These are phyloP conservation scores for Passiflora organensis DNA, from an alignment of 345 rosid species.

Conservation along the genomic window DNA sequence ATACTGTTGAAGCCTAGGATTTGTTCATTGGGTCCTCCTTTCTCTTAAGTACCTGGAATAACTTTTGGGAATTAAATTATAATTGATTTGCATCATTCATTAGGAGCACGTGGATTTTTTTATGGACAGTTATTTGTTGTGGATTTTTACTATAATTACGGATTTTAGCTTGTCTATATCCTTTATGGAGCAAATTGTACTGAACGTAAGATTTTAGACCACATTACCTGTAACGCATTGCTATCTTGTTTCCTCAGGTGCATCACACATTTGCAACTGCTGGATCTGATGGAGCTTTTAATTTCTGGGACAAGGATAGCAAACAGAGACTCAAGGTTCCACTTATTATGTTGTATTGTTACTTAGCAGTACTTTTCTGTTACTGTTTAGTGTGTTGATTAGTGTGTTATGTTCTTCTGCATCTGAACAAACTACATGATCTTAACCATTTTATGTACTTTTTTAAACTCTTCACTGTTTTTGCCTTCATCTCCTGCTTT, in stretches of 20 bases:
- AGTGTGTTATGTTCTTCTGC: not conserved
- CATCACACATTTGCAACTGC: conserved; percentile 98
- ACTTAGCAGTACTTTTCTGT: not conserved
- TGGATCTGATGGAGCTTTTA: conserved; percentile 95
- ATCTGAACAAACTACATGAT: not conserved
- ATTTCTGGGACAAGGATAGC: conserved; percentile 99
- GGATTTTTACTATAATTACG: too few relatives aligned
- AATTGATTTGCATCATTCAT: too few relatives aligned
- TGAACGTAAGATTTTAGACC: too few relatives aligned
- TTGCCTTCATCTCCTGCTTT: not conserved
- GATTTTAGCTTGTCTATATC: too few relatives aligned
- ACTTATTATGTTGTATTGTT: too few relatives aligned
- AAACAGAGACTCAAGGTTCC: conserved; percentile 98
- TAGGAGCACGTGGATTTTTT: too few relatives aligned
- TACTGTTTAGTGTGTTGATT: not conserved
- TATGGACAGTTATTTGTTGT: too few relatives aligned
- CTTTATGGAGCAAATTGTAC: too few relatives aligned
- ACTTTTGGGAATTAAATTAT: too few relatives aligned
- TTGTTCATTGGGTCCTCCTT: too few relatives aligned
- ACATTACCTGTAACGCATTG: not conserved
- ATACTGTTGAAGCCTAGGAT: too few relatives aligned
- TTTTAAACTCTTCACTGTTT: not conserved
- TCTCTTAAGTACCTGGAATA: too few relatives aligned
- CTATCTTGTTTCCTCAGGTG: conserved; percentile 40
- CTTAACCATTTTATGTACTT: not conserved